These are phyloP conservation scores for Danielia oregonensis DNA, from an alignment of 805 yeast species.

Conservation along the genomic window DNA sequence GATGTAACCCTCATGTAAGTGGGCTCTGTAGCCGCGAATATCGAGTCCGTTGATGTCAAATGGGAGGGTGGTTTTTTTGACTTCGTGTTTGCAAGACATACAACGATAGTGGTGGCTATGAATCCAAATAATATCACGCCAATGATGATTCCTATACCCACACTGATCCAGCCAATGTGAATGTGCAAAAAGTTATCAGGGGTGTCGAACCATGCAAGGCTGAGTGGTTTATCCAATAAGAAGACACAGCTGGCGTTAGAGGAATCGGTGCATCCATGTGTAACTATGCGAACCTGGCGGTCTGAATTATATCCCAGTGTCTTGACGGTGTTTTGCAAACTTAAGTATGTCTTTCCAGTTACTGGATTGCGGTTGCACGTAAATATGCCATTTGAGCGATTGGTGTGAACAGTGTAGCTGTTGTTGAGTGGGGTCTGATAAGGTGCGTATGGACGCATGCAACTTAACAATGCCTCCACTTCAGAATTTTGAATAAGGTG, in stretches of 20 bases:
- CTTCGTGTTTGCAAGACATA: constrained; percentile 10
- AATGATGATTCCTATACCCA: constrained; percentile 61
- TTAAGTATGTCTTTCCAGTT: constrained; percentile 12
- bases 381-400: constrained; percentile 9
- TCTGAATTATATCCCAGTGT: constrained; percentile 41
- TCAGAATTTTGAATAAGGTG: constrained; percentile 68
- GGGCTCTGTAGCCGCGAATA: constrained; percentile 17
- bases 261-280: constrained; percentile 49
- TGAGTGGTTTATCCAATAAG: constrained; percentile 64
- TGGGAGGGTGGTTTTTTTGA: constrained; percentile 2
- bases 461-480: constrained; percentile 41
- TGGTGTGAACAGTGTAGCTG: constrained; percentile 11
- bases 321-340: constrained; percentile 5
- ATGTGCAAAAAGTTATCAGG: constrained; percentile 47
- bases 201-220: constrained; percentile 56
- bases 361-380: constrained; percentile 9
- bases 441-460: constrained; percentile 27
- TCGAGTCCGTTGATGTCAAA: constrained; percentile 3
- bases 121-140: constrained; percentile 47
- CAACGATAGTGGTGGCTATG: constrained; percentile 16
- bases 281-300: constrained; percentile 55
- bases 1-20: constrained; percentile 37
- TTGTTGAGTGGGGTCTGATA: constrained; percentile 4
- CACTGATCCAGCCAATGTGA: constrained; percentile 63
- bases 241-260: constrained; percentile 50